Percentiles rank a stretch among this genome's conserved stretches.
Conservation (phyloP, 345 rosid species). For the Odontarrhena argentea region DNA sequence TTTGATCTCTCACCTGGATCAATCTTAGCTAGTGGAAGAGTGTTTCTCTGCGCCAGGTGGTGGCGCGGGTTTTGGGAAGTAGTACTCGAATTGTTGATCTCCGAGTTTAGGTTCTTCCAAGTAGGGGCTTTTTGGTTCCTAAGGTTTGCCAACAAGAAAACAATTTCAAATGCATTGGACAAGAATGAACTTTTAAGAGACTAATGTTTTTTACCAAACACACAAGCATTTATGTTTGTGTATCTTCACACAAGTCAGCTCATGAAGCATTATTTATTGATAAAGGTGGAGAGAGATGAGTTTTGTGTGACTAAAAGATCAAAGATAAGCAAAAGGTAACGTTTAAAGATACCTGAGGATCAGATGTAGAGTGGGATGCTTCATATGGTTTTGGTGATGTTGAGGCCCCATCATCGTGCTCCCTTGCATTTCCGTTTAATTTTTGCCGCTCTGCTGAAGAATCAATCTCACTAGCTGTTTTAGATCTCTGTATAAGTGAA, state of each 20-base stretch:
- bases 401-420: constrained; percentile 43
- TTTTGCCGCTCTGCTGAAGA: constrained; percentile 45
- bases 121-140: constrained; percentile 62
- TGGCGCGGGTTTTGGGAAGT: constrained; percentile 68
- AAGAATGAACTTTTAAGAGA: neutral
- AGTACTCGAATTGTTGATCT: constrained; percentile 41
- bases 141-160: constrained; percentile 21
- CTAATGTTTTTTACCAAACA: neutral
- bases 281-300: constrained; percentile 11
- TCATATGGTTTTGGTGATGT: constrained; percentile 57
- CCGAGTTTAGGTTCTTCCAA: constrained; percentile 67
- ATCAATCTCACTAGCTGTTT: constrained; percentile 67
- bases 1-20: constrained; percentile 30
- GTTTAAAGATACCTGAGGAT: constrained; percentile 56
- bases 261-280: constrained; percentile 7
- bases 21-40: constrained; percentile 45
- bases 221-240: constrained; percentile 11
- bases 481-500: constrained; percentile 55
- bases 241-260: constrained; percentile 27
- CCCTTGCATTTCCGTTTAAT: constrained; percentile 57
- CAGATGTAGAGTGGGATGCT: constrained; percentile 48
- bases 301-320: neutral
- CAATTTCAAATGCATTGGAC: constrained; percentile 11
- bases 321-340: constrained; percentile 3
- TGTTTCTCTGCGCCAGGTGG: constrained; percentile 78